Base-by-base conservation (phyloP, 2,329 filamentous ascomycete genomes). In the Moelleriella libera region DNA sequence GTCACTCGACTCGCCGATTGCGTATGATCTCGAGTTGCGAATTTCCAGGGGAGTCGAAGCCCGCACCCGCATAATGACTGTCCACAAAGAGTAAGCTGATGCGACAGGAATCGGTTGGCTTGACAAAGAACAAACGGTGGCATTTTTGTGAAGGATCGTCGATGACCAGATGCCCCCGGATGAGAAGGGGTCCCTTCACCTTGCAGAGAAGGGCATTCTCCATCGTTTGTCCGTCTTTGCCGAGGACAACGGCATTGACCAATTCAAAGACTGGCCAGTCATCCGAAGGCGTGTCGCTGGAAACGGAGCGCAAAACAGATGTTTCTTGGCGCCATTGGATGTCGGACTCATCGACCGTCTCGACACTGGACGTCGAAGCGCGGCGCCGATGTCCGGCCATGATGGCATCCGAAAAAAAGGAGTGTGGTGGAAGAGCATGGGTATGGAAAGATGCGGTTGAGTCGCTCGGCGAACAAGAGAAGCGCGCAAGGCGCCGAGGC, bases 231-330 rank as follows among this genome's bases (percentile, higher is more conserved):
- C 75, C 73, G 53, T 80, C 69, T 44, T 64, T 69, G 45, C 67
- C 64, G 51, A 76, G 72, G n/a, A 86, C 70, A 14, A 75, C 68
- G 39, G 75, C 81, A 57, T 85, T 72, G 45, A 59, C 68, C 41
- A 88, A 67, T 5, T 76, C 66, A 57, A 83, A 85, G 45, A 72
- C 72, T 4, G 80, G 76, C 71, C 78, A 83, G 12, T 77, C 63
- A 54, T 77, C 67, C 10, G 65, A 58, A 47, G 68, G 53, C 8
- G 58, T 52, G 9, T 52, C 51, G 39, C 54, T 58, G 10, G 54
- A 45, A 6, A 57, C 50, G 4, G 56, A 55, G 42, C 57, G 59
- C 14, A 68, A 50, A 37, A 68, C 59, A 0, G 60, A 61, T 10
- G 56, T 55, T 48, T 68, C 65, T 49, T 64, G 57, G 11, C 56